A percentile compares a stretch with the other conserved stretches of the same genome.
Conservation (phyloP, 257 asterid species). For the Gentiana dahurica region DNA sequence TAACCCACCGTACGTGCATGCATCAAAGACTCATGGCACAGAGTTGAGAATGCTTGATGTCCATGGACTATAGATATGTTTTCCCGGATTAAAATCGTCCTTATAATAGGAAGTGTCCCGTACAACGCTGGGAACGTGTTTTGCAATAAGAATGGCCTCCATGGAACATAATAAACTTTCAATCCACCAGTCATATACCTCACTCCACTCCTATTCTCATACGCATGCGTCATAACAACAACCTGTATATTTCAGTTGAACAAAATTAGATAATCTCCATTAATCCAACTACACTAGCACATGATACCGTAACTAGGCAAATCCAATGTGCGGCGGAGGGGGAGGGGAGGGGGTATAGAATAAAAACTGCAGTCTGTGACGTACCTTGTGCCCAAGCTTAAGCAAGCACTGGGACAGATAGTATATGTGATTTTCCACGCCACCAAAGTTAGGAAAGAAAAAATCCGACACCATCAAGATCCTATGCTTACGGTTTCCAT, state of each 20-base stretch:
- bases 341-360: too few relatives aligned
- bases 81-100: slow-evolving; percentile 81
- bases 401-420: slow-evolving; percentile 85
- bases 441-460: slow-evolving; percentile 93
- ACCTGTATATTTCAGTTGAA: slow-evolving; percentile 36
- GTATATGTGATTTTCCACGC: slow-evolving; percentile 94
- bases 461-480: slow-evolving; percentile 88
- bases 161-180: slow-evolving; percentile 88
- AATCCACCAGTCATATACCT: slow-evolving; percentile 89
- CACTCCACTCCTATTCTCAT: slow-evolving; percentile 79
- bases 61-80: slow-evolving; percentile 86
- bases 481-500: slow-evolving; percentile 38
- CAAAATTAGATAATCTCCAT: not conserved
- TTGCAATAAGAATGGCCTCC: slow-evolving; percentile 91
- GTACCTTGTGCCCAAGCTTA: slow-evolving; percentile 85
- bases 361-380: not conserved
- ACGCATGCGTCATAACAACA: slow-evolving; percentile 92
- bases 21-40: slow-evolving; percentile 92
- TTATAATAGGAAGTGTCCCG: slow-evolving; percentile 72
- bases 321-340: too few relatives aligned
- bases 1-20: slow-evolving; percentile 98
- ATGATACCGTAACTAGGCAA: too few relatives aligned
- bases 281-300: not conserved
- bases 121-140: slow-evolving; percentile 85
- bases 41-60: slow-evolving; percentile 93